Percentiles rank a stretch among this genome's conserved stretches.
phyloP scores from a whole-genome alignment of 1,284 basidiomycete species.

The Pseudozyma pruni region DNA sequence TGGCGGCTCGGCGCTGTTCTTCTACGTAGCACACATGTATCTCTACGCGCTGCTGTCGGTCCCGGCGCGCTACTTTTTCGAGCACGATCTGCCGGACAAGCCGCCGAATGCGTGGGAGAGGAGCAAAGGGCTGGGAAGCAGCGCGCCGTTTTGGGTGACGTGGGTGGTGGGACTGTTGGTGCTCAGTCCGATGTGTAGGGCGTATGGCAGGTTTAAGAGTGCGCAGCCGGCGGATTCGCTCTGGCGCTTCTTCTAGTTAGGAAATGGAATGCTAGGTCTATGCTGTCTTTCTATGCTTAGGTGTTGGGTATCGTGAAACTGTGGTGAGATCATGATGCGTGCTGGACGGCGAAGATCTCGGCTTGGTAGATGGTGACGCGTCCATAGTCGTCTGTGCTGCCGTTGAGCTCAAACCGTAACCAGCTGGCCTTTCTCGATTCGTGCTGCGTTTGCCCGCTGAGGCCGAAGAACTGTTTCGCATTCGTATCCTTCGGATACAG shows the following conservation, averaged over 20 bases:
- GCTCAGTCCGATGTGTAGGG: conserved; percentile 29
- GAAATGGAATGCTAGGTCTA: neutral
- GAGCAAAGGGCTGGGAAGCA: conserved; percentile 14
- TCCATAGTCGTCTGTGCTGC: conserved; percentile 50
- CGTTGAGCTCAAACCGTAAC: conserved; percentile 29
- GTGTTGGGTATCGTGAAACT: neutral
- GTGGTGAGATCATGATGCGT: neutral
- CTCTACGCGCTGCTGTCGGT: conserved; percentile 32
- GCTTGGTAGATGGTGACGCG: conserved; percentile 38
- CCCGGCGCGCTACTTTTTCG: conserved; percentile 31
- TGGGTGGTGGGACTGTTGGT: conserved; percentile 32
- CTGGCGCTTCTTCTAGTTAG: conserved; percentile 45
- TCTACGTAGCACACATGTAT: conserved; percentile 50
- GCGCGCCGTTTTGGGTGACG: conserved; percentile 33
- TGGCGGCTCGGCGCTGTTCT: conserved; percentile 54
- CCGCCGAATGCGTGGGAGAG: conserved; percentile 30
- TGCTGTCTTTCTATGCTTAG: neutral
- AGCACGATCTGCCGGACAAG: conserved; percentile 31
- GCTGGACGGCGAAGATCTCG: conserved; percentile 28
- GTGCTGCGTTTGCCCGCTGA: neutral
- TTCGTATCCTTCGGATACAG: conserved; percentile 38
- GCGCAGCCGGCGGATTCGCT: conserved; percentile 20
- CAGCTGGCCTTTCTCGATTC: neutral
- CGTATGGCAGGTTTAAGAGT: conserved; percentile 38
- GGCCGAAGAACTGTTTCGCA: conserved; percentile 36